Evolutionary conservation across 306 rosid genomes (phyloP), one percentile per base, ranked within the genome.

Genomic region (Dryas octopetala): DNA sequence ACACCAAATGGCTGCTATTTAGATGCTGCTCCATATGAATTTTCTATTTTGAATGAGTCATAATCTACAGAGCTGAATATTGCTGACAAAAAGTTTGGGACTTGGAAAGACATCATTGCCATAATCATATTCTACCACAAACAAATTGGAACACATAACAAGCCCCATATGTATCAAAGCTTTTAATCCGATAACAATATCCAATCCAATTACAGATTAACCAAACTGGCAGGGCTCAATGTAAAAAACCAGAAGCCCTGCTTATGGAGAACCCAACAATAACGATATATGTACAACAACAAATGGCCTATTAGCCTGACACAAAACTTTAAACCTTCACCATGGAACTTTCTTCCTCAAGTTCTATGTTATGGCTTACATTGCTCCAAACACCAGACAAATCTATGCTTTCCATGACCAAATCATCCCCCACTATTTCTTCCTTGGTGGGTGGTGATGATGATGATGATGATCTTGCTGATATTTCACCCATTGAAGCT

Each of bases 401-500:
- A 70, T 75, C 85, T 19, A 71, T 55, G 54, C 68, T 70, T 74
- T 38, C 47, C 76, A 47, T 5, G 6, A 74, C 78, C 80, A 89
- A 64, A 78, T 79, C 82, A 74, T 80, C 81, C 78, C 80, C 75
- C 66, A 81, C 6, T 61, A 60, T 83, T 78, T 57, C 85, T 59
- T 64, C 61, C 70, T 60, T 75, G 32, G 78, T 66, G 32, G 52
- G 66, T 10, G 74, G 1, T 8, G 79, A 74, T n/a, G 76, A 73
- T 7, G 85, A 82, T 45, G 67, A 73, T 7, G 85, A 84, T 45
- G 67, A 11, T 67, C 50, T 5, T 66, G 60, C 10, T 28, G 83
- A 61, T 32, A 89, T 38, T 74, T 84, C 91, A 69, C 92, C 91
- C 8, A 66, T 23, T 16, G 87, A 83, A 12, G 78, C 85, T 67